Evolutionary conservation across 805 yeast species (phyloP).

Genomic region (Saccharomycopsis schoenii): DNA sequence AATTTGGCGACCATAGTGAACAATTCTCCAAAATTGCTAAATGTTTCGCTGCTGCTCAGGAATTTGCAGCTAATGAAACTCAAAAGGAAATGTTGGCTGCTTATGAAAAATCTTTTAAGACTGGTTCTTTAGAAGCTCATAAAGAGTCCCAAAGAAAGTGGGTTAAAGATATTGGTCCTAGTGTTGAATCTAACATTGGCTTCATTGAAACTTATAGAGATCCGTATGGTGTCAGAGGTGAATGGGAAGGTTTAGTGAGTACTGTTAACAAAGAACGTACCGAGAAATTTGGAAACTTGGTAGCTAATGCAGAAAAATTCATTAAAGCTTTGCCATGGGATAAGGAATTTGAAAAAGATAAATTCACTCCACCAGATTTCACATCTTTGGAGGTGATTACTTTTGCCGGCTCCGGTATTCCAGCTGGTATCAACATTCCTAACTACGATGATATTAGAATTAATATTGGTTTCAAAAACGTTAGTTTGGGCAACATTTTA

Average conservation of each 20-base stretch:
- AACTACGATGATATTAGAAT: constrained; percentile 84
- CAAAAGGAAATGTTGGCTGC: constrained; percentile 56
- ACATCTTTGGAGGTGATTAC: constrained; percentile 84
- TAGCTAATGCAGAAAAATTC: constrained; percentile 52
- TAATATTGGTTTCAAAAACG: constrained; percentile 80
- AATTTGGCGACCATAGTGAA: constrained; percentile 68
- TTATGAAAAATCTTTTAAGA: constrained; percentile 60
- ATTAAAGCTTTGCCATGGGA: constrained; percentile 73
- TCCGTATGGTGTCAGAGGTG: constrained; percentile 86
- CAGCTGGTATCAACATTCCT: constrained; percentile 90
- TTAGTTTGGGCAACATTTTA: constrained; percentile 77
- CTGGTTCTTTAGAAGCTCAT: constrained; percentile 81
- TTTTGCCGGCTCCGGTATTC: constrained; percentile 83
- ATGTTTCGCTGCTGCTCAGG: constrained; percentile 45
- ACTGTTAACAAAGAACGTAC: constrained; percentile 86
- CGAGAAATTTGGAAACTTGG: constrained; percentile 63
- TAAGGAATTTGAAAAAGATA: constrained; percentile 64
- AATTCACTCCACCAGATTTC: constrained; percentile 87
- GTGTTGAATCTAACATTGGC: constrained; percentile 73
- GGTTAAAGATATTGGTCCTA: constrained; percentile 82
- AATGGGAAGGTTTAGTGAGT: constrained; percentile 88
- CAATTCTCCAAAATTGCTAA: constrained; percentile 55
- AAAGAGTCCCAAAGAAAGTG: constrained; percentile 75
- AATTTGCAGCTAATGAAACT: constrained; percentile 62
- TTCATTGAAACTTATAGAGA: constrained; percentile 91